Conservation (phyloP, 164 flowering plant species). For the Stephania yunnanensis region DNA sequence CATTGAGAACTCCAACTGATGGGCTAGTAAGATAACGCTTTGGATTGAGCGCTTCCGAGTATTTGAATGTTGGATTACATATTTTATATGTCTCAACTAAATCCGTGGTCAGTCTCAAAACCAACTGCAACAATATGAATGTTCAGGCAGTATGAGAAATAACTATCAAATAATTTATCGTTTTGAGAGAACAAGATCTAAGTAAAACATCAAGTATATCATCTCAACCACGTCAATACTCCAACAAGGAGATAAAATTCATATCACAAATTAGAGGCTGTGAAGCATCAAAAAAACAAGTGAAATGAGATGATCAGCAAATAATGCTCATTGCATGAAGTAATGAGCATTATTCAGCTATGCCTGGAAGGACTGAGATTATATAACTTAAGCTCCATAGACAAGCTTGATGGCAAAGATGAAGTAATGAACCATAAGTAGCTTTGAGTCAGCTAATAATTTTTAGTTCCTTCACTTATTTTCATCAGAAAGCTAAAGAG, state of each 20-base stretch:
- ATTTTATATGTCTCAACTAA: slow-evolving; percentile 73
- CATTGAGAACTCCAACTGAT: slow-evolving; percentile 79
- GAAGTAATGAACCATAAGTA: no score
- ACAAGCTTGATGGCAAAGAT: no score
- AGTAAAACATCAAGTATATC: not conserved
- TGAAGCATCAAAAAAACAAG: not conserved
- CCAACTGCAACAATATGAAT: slow-evolving; percentile 53
- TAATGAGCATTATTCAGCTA: no score
- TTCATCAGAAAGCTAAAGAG: no score
- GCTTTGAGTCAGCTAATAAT: no score
- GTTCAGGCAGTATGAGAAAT: slow-evolving; percentile 16
- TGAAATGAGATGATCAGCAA: not conserved
- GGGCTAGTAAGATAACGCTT: slow-evolving; percentile 90
- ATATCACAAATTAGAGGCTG: not conserved
- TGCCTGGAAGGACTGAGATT: not conserved
- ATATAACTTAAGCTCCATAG: no score
- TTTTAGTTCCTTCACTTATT: no score
- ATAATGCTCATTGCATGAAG: not conserved
- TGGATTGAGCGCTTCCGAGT: slow-evolving; percentile 68
- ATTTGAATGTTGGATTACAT: slow-evolving; percentile 85
- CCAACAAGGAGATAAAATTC: not conserved
- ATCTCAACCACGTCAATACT: not conserved
- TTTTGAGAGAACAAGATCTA: slow-evolving; percentile 1
- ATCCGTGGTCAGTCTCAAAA: slow-evolving; percentile 76
- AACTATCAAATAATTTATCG: not conserved